Evolutionary conservation across 208 protist genomes (phyloP).

Genomic region (Acanthamoeba royreba): DNA sequence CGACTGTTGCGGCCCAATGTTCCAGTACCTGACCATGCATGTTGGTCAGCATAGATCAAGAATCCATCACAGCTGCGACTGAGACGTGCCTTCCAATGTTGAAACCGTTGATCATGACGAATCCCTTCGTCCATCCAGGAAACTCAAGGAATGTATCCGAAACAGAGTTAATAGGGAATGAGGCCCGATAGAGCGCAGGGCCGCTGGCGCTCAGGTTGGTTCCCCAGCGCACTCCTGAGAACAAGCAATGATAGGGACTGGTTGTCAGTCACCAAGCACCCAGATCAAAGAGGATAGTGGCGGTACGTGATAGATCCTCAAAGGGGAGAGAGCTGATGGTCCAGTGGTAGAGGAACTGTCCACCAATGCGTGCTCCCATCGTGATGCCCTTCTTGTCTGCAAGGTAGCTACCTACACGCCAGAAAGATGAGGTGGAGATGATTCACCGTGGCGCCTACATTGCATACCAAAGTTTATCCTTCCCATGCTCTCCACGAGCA

Average conservation of each 20-base stretch:
- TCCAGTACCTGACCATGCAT: not conserved
- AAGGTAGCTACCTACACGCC: not conserved
- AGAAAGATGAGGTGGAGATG: too few relatives aligned
- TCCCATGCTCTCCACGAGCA: conserved; percentile 25
- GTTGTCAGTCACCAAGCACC: not conserved
- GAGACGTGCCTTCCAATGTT: not conserved
- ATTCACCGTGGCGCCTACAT: too few relatives aligned
- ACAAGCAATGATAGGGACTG: not conserved
- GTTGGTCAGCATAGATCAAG: not conserved
- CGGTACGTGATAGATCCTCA: not conserved
- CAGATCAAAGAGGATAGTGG: not conserved
- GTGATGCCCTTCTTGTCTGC: conserved; percentile 1
- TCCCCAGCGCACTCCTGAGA: not conserved
- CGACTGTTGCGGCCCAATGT: not conserved
- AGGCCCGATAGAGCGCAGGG: not conserved
- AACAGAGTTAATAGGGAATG: not conserved
- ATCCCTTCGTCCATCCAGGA: not conserved
- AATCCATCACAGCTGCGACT: not conserved
- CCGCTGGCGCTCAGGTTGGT: too few relatives aligned
- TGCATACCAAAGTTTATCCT: conserved; percentile 22
- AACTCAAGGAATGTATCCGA: not conserved
- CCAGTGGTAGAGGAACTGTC: not conserved
- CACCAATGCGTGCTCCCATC: not conserved
- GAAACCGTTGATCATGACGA: not conserved
- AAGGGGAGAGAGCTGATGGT: not conserved